phyloP scores from a whole-genome alignment of 345 rosid species.

The Psidium guajava region DNA sequence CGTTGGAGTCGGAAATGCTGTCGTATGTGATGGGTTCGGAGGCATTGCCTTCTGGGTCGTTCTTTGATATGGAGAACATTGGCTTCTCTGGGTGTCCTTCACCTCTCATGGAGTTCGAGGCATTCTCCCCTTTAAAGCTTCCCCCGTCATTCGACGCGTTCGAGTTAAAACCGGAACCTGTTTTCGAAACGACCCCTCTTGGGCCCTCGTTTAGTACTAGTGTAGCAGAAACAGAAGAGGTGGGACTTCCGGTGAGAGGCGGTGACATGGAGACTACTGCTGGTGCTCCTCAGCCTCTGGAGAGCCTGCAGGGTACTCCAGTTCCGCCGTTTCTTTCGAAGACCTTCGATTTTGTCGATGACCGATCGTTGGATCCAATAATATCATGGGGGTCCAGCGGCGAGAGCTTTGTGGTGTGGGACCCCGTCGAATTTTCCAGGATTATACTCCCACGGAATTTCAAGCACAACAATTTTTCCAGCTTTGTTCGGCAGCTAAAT shows the following conservation, averaged over 20 bases:
- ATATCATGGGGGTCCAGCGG: constrained; percentile 78
- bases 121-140: constrained; percentile 9
- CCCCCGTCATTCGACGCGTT: constrained; percentile 1
- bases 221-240: neutral
- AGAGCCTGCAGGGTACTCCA: constrained; percentile 44
- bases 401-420: constrained; percentile 86
- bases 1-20: neutral
- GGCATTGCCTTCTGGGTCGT: constrained; percentile 10
- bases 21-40: constrained; percentile 1
- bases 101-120: constrained; percentile 3
- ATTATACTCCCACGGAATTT: constrained; percentile 69
- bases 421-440: constrained; percentile 74
- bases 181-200: neutral
- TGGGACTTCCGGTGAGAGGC: neutral
- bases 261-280: neutral
- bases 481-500: constrained; percentile 93
- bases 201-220: neutral
- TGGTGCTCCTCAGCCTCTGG: constrained; percentile 46
- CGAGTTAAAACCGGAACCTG: constrained; percentile 5
- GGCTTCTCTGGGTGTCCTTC: constrained; percentile 3
- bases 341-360: constrained; percentile 84
- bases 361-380: constrained; percentile 56
- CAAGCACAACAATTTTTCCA: constrained; percentile 97
- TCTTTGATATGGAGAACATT: constrained; percentile 11
- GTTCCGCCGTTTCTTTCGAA: constrained; percentile 76